Evolutionary conservation across 257 asterid genomes (phyloP), one percentile per base, ranked within the genome.

Genomic region (Paulownia fortunei): DNA sequence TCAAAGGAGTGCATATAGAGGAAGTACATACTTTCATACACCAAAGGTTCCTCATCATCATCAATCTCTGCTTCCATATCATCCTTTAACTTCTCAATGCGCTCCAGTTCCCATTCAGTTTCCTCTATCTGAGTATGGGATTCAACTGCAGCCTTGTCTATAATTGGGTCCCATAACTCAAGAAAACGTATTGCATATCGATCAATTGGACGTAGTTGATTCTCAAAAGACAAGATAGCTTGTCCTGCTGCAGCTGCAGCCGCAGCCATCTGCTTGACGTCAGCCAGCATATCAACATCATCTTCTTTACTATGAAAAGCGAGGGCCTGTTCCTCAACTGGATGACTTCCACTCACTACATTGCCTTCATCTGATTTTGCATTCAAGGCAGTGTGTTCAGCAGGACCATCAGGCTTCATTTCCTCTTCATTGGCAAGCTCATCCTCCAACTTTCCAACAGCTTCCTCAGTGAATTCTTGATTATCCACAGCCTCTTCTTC

Each of bases 401-500:
- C 79, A 84, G 80, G 85, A 78, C 87, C 94, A 70, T 90, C 97
- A 70, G 80, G 86, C 87, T 87, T 94, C 82, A 83, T 79, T 77
- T 96, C 97, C 51, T 96, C 98, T 68, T 96, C 99, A 79, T 90
- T 92, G 26, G 77, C 91, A 81, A 87, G 86, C 79, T 96, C 99
- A 80, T 96, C 99, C 63, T 96, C 99, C 84, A 92, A 41, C 86
- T 84, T 93, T 24, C 86, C 94, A 84, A 89, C 86, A 36, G 90
- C 87, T 89, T 96, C 99, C 87, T 96, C 99, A 15, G 97, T 92
- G 79, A 96, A 96, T 83, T 96, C 99, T 79, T 96, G 97, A 84
- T 96, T 96, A 79, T 96, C 99, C 77, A 96, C 98, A 76, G 97
- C 99, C 88, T 96, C 99, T 84, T 96, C 99, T 79, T 96, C 94